A percentile compares a stretch with the other conserved stretches of the same genome.
These are phyloP conservation scores for Myriosclerotinia curreyana DNA, from an alignment of 2,329 filamentous ascomycete species.

Conservation along the genomic window DNA sequence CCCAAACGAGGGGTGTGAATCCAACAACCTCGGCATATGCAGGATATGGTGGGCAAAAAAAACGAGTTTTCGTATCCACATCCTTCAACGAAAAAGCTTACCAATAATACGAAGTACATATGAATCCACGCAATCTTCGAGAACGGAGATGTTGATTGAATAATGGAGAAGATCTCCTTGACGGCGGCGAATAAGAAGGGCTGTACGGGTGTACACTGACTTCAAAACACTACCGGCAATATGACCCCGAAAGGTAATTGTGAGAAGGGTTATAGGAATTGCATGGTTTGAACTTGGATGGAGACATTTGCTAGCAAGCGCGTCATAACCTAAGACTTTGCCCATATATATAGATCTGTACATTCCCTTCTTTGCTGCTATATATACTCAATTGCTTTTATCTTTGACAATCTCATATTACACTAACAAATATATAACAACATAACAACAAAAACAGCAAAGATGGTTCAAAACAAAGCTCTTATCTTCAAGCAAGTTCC, in stretches of 20 bases:
- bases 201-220: neutral
- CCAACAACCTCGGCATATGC: constrained; percentile 14
- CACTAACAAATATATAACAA: neutral
- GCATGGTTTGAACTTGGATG: constrained; percentile 15
- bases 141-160: constrained; percentile 11
- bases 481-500: constrained; percentile 72
- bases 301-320: neutral
- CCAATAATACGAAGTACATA: constrained; percentile 11
- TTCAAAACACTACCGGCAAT: no score
- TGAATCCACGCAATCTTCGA: neutral
- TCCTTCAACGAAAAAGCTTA: constrained; percentile 11
- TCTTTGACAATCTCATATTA: neutral
- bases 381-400: constrained; percentile 12
- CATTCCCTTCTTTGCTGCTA: neutral
- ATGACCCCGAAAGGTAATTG: neutral
- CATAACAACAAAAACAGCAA: constrained; percentile 24
- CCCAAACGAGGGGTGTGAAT: neutral
- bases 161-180: constrained; percentile 14
- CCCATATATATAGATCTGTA: constrained; percentile 5
- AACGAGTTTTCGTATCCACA: constrained; percentile 5
- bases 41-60: constrained; percentile 1
- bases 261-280: constrained; percentile 4
- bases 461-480: constrained; percentile 63
- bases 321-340: constrained; percentile 11
- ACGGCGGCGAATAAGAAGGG: neutral